Evolutionary conservation across 768 basidiomycete genomes (phyloP), one percentile per base, ranked within the genome.

Genomic region (Trametes cingulata): DNA sequence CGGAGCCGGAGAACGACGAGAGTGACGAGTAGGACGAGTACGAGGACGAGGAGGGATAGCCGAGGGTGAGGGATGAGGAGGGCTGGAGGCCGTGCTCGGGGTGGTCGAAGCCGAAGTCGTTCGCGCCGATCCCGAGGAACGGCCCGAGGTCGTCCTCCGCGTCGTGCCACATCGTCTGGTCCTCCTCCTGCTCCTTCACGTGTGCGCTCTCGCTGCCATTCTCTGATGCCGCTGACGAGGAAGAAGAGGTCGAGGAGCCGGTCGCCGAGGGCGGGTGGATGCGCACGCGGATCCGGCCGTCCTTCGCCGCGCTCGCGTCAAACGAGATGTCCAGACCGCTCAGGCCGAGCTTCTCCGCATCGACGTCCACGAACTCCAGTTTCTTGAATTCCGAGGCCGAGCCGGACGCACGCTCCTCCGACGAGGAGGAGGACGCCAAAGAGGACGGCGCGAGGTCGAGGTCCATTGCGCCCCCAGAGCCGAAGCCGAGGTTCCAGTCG

Each of bases 201-300:
- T 52, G 71, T 63, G 69, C 67, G 66, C 61, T 25, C 67, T 46
- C 61, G 72, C 69, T 42, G 72, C 65, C 47, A 70, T 65, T 24
- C 74, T 72, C 49, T 78, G 74, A 51, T 65, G 67, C 33, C 72
- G 48, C 15, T n/a, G n/a, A n/a, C n/a, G n/a, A n/a, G 27, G 74
- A 60, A 12, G 72, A 57, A 19, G 62, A 33, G 48, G 64, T 71
- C 8, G 78, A 70, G 33, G 78, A 69, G 43, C 78, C 72, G 15
- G 75, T 69, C 25, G 59, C 52, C 39, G 69, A 60, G 17, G 74
- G 69, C 43, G 85, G 82, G 66, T 90, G 86, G 64, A 90, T 88
- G 64, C 85, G 81, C 41, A 90, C 87, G 52, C 85, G 85, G 65
- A 90, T 86, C 74, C 84, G 87, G 58, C 88, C 86, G 68, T 87